phyloP scores from a whole-genome alignment of 306 rosid genomes.

The Benincasa hispida region DNA sequence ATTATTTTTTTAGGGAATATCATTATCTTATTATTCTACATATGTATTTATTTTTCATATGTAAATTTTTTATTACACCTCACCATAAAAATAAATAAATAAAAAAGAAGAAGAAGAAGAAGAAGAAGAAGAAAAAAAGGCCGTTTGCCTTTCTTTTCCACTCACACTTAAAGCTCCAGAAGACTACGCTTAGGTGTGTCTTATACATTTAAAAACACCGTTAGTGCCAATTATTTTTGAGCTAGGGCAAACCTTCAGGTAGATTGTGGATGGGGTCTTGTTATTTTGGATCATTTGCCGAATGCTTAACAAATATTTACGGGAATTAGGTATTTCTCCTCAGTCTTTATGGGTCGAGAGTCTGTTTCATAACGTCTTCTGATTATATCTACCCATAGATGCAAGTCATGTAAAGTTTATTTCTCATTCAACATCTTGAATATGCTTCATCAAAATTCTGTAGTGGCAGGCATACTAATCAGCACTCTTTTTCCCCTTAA shows the following conservation, averaged over 20 bases:
- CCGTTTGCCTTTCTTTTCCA: not conserved
- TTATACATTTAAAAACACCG: not conserved
- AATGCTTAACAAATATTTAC: not conserved
- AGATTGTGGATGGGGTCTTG: not conserved
- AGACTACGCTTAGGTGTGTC: not conserved
- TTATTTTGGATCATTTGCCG: not conserved
- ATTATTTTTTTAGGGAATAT: no score
- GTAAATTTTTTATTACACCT: not conserved
- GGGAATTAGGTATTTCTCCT: not conserved
- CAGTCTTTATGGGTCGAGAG: not conserved
- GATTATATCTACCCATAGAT: not conserved
- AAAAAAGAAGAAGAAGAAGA: no score
- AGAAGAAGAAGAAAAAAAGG: not conserved
- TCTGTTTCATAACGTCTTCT: not conserved
- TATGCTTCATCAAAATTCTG: not conserved
- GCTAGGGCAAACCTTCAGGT: not conserved
- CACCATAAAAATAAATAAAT: no score
- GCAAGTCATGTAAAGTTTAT: not conserved
- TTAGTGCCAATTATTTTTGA: not conserved
- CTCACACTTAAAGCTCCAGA: not conserved
- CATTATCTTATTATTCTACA: not conserved
- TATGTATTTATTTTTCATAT: not conserved
- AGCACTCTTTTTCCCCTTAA: not conserved
- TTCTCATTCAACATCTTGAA: not conserved
- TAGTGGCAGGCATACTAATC: not conserved